These are phyloP conservation scores for Debaryomyces singareniensis DNA, from an alignment of 1,139 yeast genomes.

Conservation along the genomic window DNA sequence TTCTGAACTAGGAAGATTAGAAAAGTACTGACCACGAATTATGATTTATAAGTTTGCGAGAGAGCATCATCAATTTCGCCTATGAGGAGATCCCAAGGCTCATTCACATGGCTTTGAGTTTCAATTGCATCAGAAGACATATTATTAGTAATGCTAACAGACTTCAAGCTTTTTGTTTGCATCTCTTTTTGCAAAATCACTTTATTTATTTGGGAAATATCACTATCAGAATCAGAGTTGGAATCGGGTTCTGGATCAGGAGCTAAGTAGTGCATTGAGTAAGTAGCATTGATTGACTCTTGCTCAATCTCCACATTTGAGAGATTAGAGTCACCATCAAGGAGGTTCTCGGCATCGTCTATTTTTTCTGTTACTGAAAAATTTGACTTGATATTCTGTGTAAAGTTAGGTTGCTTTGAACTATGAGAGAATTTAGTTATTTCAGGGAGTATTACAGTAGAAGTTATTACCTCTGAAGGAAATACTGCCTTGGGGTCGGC, in stretches of 20 bases:
- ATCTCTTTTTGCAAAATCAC: background rate
- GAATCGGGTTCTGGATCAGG: background rate
- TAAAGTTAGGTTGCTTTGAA: background rate
- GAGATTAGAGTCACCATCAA: no score
- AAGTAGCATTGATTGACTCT: no score
- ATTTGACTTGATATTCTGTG: no score
- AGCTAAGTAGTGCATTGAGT: no score
- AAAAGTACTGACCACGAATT: slow-evolving; percentile 4
- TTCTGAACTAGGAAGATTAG: slow-evolving; percentile 57
- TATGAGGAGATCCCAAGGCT: slow-evolving; percentile 12
- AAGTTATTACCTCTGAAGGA: slow-evolving; percentile 33
- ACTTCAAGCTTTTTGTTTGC: no score
- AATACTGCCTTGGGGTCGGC: slow-evolving; percentile 27
- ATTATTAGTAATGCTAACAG: no score
- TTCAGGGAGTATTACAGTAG: slow-evolving; percentile 21
- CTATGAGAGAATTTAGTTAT: slow-evolving; percentile 1
- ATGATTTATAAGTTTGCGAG: slow-evolving; percentile 1
- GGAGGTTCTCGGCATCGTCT: no score
- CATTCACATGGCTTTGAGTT: background rate
- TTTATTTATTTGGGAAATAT: background rate
- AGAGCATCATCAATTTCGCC: slow-evolving; percentile 13
- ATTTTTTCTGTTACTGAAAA: no score
- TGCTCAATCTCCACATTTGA: no score
- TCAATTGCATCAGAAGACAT: background rate
- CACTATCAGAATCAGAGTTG: slow-evolving; percentile 1